Base-by-base conservation (phyloP, 2,329 filamentous ascomycete genomes). In the Ophiostoma angusticollis region DNA sequence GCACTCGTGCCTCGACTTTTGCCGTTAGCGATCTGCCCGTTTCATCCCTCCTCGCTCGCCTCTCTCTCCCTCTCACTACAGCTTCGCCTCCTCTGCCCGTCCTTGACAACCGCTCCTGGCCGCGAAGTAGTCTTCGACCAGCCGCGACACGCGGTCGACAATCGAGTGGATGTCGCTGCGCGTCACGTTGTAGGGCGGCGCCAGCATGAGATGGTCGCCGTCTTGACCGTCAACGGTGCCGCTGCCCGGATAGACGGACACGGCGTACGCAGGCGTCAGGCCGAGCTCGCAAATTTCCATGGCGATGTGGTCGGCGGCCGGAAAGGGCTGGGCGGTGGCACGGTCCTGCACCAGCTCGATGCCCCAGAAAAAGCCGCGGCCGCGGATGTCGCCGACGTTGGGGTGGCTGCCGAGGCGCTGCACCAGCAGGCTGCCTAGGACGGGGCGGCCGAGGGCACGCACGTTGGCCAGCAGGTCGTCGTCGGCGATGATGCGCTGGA, bases 181-280 rank as follows among this genome's bases (percentile, higher is more conserved):
- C 1, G 67, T 74, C 17, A 78, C 64, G 31, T 72, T 84, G 56
- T 76, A 84, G 1, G 81, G 68, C 5, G 82, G 82, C 1, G 79
- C 71, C 9, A 87, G 50, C 19, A 86, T 64, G 25, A 84, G 61
- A 54, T 84, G 78, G 50, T 87, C 82, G 9, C 81, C 80, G 1
- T 53, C 52, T 2, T 69, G 63, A 31, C 82, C 66, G 47, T 68
- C 75, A 0, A 63, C 70, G 0, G 74, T 74, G 1, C 79, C 79
- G 1, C 60, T 59, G 0, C 77, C 78, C 1, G 74, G 74, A 51
- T 84, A 84, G 3, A 84, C 51, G 7, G 58, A 55, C n/a, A 69
- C 49, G 1, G 55, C 53, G 33, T 63, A 59, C 6, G 48, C 29
- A 8, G 50, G 36, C 1, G 36, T 42, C 37, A 63, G 35, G 6